Base-by-base conservation (phyloP, 2,329 filamentous ascomycete genomes). In the Xylaria sp. region DNA sequence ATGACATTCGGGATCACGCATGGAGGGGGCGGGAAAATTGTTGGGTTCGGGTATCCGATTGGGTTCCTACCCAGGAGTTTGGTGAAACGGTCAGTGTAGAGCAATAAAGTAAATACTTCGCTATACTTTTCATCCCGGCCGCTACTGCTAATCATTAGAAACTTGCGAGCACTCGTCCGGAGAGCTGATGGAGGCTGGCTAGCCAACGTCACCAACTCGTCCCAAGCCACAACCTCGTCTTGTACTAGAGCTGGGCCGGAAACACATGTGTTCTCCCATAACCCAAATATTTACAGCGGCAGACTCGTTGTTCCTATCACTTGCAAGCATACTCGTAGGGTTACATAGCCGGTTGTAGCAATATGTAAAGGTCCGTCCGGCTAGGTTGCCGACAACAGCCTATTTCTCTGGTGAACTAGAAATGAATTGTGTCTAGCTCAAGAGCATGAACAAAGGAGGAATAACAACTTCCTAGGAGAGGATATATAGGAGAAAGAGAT, bases 1-100 rank as follows among this genome's bases (percentile, higher is more conserved):
- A 54, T 41, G 53, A 23, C 44, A 58, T 51, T 31, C 49, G 51
- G 44, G 57, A 37, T 48, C 51, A 58, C 33, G 17, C 51, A 49
- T 62, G 56, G 53, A 40, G 53, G 58, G 54, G 44, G 55, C 17
- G 4, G 52, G 56, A 47, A 59, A 60, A 57, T 46, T 52, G 60
- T 51, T 60, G 57, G 60, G 31, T 25, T 51, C 52, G 53, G 35
- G 56, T 57, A 52, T 43, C 55, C 60, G 54, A 47, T 54, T 57
- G 54, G 58, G 47, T 59, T 64, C 58, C 64, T 58, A 63, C 66
- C 62, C 60, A 51, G 59, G 62, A 60, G 61, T 62, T 67, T 62
- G 64, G 54, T 58, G 60, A 38, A n/a, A 54, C n/a, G 54, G 54
- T 53, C 35, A 52, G 62, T 60, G 57, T 62, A 58, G 62, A 47